Conservation (phyloP, 257 asterid genomes). For the Primulina tabacum region DNA sequence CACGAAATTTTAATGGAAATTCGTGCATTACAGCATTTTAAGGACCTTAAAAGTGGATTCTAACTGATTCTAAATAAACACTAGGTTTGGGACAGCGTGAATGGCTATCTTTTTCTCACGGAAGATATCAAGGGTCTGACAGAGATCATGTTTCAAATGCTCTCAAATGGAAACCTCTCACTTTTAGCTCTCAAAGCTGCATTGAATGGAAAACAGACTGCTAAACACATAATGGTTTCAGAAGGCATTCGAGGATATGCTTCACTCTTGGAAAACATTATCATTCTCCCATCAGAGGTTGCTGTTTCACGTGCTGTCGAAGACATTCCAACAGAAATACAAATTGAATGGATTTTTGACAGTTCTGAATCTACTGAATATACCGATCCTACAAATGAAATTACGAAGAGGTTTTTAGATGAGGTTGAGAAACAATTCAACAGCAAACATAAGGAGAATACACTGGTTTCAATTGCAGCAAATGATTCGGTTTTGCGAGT, state of each 20-base stretch:
- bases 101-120: slow-evolving; percentile 73
- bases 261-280: slow-evolving; percentile 61
- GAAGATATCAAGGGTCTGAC: slow-evolving; percentile 45
- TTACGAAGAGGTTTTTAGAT: slow-evolving; percentile 31
- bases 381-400: slow-evolving; percentile 30
- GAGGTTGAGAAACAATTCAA: slow-evolving; percentile 57
- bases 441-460: slow-evolving; percentile 37
- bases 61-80: neutral
- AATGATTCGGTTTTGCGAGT: slow-evolving; percentile 50
- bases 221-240: slow-evolving; percentile 74
- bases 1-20: too few species aligned
- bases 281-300: slow-evolving; percentile 79
- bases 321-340: slow-evolving; percentile 48
- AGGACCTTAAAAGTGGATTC: too few species aligned
- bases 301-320: slow-evolving; percentile 42
- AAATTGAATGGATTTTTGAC: slow-evolving; percentile 75
- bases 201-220: slow-evolving; percentile 53
- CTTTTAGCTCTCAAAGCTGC: slow-evolving; percentile 60
- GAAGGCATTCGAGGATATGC: slow-evolving; percentile 82
- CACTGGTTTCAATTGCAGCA: slow-evolving; percentile 27
- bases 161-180: slow-evolving; percentile 75
- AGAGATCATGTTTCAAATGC: slow-evolving; percentile 55
- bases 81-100: slow-evolving; percentile 73
- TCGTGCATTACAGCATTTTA: too few species aligned
- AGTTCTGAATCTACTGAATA: slow-evolving; percentile 45